A percentile compares a stretch with the other conserved stretches of the same genome.
Evolutionary conservation across 306 rosid species (phyloP).

Genomic region (Quercus variabilis): DNA sequence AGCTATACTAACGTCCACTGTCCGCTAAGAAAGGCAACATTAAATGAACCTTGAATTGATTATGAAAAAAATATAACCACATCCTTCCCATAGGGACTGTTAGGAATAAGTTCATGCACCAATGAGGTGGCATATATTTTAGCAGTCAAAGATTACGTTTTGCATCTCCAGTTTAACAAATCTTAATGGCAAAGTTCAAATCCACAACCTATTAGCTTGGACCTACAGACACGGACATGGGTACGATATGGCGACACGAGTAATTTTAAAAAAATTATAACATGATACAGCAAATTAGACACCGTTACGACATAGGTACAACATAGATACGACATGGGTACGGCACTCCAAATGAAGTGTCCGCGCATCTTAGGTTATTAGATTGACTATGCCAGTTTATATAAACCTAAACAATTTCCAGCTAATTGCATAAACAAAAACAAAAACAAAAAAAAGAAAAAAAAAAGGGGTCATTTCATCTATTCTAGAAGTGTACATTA

Average conservation of each 20-base stretch:
- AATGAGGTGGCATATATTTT: not conserved
- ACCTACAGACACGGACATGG: too few species aligned
- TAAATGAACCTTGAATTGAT: not conserved
- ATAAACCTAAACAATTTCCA: not conserved
- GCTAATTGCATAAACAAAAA: slow-evolving; percentile 1
- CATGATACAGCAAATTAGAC: too few species aligned
- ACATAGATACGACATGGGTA: too few species aligned
- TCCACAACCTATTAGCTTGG: not conserved
- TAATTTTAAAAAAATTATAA: too few species aligned
- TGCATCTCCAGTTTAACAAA: not conserved
- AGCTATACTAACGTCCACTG: not conserved
- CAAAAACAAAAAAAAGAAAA: not conserved
- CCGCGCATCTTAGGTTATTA: not conserved
- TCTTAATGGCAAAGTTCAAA: not conserved
- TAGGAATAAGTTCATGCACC: not conserved
- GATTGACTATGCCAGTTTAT: not conserved
- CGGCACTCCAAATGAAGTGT: too few species aligned
- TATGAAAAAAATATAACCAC: not conserved
- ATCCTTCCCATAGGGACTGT: not conserved
- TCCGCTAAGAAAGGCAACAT: not conserved
- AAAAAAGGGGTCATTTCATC: slow-evolving; percentile 11
- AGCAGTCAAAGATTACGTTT: not conserved
- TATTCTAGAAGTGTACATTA: slow-evolving; percentile 5
- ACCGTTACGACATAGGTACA: too few species aligned
- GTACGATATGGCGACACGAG: too few species aligned